Evolutionary conservation across 495 filamentous ascomycete species (phyloP).

Genomic region (Choiromyces venosus): DNA sequence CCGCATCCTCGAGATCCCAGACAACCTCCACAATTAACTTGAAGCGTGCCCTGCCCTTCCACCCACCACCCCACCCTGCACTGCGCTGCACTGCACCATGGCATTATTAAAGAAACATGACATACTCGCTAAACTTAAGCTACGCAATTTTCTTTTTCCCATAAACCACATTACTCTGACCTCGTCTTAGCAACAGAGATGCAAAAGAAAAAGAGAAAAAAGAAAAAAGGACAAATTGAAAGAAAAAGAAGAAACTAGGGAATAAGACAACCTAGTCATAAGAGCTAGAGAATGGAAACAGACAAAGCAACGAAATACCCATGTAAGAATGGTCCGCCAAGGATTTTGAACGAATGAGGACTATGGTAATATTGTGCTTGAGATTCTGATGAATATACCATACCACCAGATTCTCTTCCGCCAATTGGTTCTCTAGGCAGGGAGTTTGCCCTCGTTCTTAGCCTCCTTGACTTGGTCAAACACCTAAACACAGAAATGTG

Average conservation of each 20-base stretch:
- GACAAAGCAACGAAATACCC: neutral
- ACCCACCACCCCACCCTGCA: too few species aligned
- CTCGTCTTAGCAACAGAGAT: neutral
- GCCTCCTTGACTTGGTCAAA: conserved; percentile 90
- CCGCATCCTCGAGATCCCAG: neutral
- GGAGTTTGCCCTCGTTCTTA: conserved; percentile 40
- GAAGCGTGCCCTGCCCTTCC: neutral
- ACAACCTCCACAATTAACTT: neutral
- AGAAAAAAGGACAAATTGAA: neutral
- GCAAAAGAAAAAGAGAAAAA: neutral
- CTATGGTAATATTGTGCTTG: neutral
- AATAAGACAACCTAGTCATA: neutral
- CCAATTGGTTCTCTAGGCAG: neutral
- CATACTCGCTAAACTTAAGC: neutral
- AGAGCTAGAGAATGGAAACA: neutral
- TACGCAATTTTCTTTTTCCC: neutral
- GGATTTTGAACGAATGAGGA: neutral
- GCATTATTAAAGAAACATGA: neutral
- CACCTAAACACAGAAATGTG: conserved; percentile 49
- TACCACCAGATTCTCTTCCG: neutral
- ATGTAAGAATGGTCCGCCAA: neutral
- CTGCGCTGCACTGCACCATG: neutral
- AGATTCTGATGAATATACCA: conserved; percentile 2
- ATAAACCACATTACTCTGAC: conserved; percentile 2
- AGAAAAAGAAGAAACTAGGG: neutral